These are phyloP conservation scores for Solanum habrochaites DNA, from an alignment of 257 asterid genomes.

Conservation along the genomic window DNA sequence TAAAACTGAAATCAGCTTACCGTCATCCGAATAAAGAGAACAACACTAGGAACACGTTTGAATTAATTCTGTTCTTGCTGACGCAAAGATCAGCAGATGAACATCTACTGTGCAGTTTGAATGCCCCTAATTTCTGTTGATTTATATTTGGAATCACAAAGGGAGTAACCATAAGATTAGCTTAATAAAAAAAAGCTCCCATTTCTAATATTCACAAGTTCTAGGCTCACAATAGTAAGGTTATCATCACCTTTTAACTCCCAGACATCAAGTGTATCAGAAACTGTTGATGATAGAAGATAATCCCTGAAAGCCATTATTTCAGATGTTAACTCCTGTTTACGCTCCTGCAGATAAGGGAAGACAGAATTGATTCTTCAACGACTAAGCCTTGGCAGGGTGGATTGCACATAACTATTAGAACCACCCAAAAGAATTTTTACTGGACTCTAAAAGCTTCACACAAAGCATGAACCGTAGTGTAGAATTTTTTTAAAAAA, in stretches of 20 bases:
- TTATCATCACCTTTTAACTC: slow-evolving; percentile 72
- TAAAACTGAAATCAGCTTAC: slow-evolving; percentile 26
- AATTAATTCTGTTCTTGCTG: slow-evolving; percentile 88
- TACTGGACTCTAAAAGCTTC: background rate
- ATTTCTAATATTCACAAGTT: background rate
- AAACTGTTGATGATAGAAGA: slow-evolving; percentile 75
- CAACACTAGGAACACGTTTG: slow-evolving; percentile 92
- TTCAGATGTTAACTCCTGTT: slow-evolving; percentile 82
- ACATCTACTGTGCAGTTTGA: slow-evolving; percentile 98
- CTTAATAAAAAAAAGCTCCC: background rate
- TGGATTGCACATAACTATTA: background rate
- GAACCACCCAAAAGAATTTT: background rate
- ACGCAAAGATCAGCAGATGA: slow-evolving; percentile 87
- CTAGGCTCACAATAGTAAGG: background rate
- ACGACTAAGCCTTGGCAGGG: background rate
- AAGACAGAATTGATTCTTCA: background rate
- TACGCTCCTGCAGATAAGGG: slow-evolving; percentile 70
- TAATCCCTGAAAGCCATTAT: slow-evolving; percentile 96
- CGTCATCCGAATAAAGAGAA: slow-evolving; percentile 93
- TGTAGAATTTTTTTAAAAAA: background rate
- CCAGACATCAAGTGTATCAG: slow-evolving; percentile 92
- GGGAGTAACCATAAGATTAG: background rate
- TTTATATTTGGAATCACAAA: background rate
- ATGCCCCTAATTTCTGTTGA: slow-evolving; percentile 84
- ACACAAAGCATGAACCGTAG: background rate